Conservation (phyloP, 2,329 filamentous ascomycete genomes). For the Fusarium sp. region DNA sequence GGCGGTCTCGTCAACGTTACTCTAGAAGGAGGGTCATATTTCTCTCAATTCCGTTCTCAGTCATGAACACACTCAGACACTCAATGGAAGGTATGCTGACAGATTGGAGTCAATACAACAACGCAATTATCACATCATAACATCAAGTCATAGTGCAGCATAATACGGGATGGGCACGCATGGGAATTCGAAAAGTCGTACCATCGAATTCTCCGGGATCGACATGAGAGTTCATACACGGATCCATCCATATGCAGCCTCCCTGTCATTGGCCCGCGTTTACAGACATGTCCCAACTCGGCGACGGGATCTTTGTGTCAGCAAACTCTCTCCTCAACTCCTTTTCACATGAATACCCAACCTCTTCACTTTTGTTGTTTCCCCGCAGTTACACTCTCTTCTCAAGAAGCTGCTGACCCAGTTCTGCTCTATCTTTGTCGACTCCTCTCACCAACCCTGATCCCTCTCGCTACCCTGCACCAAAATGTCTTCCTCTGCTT, state of each 20-base stretch:
- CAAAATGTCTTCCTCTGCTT: neutral
- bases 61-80: neutral
- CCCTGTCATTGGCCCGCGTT: slow-evolving; percentile 15
- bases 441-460: neutral
- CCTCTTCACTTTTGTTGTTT: slow-evolving; percentile 5
- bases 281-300: slow-evolving; percentile 13
- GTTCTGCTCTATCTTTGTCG: neutral
- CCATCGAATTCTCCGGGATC: slow-evolving; percentile 42
- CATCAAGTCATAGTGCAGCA: slow-evolving; percentile 8
- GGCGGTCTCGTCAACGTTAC: neutral
- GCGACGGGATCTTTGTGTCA: slow-evolving; percentile 6
- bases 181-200: slow-evolving; percentile 15
- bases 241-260: neutral
- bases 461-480: slow-evolving; percentile 2
- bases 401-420: neutral
- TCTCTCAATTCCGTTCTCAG: slow-evolving; percentile 2
- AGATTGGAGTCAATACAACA: neutral
- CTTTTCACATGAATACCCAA: slow-evolving; percentile 33
- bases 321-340: slow-evolving; percentile 24
- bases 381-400: neutral
- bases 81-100: neutral
- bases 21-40: neutral
- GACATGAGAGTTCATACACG: slow-evolving; percentile 27
- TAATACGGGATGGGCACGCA: neutral
- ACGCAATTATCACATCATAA: slow-evolving; percentile 5